Evolutionary conservation across 106 monocot genomes (phyloP).

Genomic region (Platanthera guangdongensis): DNA sequence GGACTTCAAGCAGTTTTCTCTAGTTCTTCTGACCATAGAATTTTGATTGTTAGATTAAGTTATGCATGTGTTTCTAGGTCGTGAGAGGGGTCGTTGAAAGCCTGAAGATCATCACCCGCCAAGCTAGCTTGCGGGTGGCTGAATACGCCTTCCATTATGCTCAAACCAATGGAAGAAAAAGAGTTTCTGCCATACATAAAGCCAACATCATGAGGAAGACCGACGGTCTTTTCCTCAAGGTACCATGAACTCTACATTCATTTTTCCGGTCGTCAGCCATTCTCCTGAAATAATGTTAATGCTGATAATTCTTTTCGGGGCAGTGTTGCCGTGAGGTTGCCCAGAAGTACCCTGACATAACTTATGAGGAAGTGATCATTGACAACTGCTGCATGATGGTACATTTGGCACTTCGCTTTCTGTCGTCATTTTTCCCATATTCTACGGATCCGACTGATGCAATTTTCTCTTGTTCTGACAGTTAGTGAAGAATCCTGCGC

Average conservation of each 20-base stretch:
- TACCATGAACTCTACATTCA: neutral
- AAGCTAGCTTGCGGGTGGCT: conserved; percentile 89
- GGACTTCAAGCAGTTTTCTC: neutral
- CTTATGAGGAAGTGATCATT: conserved; percentile 92
- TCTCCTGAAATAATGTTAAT: neutral
- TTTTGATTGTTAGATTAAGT: neutral
- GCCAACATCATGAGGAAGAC: conserved; percentile 98
- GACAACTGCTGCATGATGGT: conserved; percentile 99
- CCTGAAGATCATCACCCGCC: conserved; percentile 88
- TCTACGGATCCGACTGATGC: neutral
- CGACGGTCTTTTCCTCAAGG: conserved; percentile 94
- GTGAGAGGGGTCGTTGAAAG: conserved; percentile 97
- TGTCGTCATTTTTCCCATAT: neutral
- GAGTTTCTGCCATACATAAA: conserved; percentile 98
- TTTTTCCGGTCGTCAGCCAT: neutral
- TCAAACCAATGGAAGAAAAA: conserved; percentile 62
- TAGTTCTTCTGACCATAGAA: neutral
- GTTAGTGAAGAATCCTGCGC: conserved; percentile 85
- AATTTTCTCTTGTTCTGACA: conserved; percentile 16
- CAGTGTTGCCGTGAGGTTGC: conserved; percentile 98
- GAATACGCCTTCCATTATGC: conserved; percentile 99
- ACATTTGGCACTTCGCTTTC: neutral
- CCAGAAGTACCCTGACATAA: conserved; percentile 78
- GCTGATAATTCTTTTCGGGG: conserved; percentile 2
- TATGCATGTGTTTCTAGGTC: conserved; percentile 34